These are phyloP conservation scores for Nicotiana obtusifolia DNA, from an alignment of 257 asterid genomes.

Conservation along the genomic window DNA sequence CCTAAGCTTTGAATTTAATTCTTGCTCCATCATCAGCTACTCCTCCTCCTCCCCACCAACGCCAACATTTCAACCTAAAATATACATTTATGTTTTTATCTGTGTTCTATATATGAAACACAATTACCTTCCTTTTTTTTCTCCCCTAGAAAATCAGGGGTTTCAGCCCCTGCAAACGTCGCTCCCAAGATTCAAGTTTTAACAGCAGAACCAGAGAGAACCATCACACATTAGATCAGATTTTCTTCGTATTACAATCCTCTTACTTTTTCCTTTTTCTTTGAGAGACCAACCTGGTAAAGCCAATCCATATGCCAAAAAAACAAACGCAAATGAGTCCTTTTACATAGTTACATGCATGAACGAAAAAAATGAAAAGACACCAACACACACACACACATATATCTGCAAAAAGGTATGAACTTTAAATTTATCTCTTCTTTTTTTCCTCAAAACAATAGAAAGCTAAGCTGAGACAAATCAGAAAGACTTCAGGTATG, in stretches of 20 bases:
- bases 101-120: neutral
- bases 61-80: slow-evolving; percentile 47
- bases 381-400: neutral
- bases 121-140: neutral
- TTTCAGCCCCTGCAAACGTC: slow-evolving; percentile 45
- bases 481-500: slow-evolving; percentile 17
- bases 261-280: slow-evolving; percentile 16
- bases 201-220: slow-evolving; percentile 38
- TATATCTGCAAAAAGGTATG: slow-evolving; percentile 22
- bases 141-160: slow-evolving; percentile 9
- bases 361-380: neutral
- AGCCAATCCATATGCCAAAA: slow-evolving; percentile 39
- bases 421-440: neutral
- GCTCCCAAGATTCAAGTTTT: slow-evolving; percentile 22
- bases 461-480: slow-evolving; percentile 18
- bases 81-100: neutral
- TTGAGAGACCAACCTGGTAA: slow-evolving; percentile 47
- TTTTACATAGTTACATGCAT: slow-evolving; percentile 18
- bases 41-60: slow-evolving; percentile 31
- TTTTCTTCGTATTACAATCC: slow-evolving; percentile 27
- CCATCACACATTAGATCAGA: slow-evolving; percentile 48
- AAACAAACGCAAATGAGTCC: slow-evolving; percentile 48
- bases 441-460: slow-evolving; percentile 31
- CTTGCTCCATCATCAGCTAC: slow-evolving; percentile 58
- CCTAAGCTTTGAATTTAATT: slow-evolving; percentile 69